A percentile compares a stretch with the other conserved stretches of the same genome.
phyloP scores from a whole-genome alignment of 2,329 filamentous ascomycete genomes.

The Thelonectria olida region DNA sequence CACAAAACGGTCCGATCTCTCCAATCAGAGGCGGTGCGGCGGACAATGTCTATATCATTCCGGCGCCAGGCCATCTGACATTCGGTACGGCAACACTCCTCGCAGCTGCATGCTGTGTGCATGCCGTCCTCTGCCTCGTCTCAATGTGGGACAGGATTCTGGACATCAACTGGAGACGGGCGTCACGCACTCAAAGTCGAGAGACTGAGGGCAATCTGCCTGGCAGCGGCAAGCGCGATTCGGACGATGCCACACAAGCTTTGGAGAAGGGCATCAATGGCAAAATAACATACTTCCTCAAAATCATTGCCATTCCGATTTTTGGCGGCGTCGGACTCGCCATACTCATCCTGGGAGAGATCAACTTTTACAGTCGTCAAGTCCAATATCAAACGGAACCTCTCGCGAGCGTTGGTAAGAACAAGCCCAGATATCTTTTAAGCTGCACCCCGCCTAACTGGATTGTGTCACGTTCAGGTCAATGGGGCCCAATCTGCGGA shows the following conservation, averaged over 20 bases:
- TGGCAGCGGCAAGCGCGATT: slow-evolving; percentile 58
- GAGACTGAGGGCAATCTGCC: slow-evolving; percentile 38
- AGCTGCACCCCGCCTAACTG: not conserved
- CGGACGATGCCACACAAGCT: slow-evolving; percentile 61
- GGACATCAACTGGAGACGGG: slow-evolving; percentile 66
- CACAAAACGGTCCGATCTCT: slow-evolving; percentile 58
- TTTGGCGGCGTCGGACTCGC: slow-evolving; percentile 67
- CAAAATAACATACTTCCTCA: slow-evolving; percentile 62
- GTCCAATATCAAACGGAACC: slow-evolving; percentile 69
- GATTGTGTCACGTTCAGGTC: slow-evolving; percentile 47
- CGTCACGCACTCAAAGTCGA: slow-evolving; percentile 40
- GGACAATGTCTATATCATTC: slow-evolving; percentile 71
- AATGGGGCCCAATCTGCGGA: slow-evolving; percentile 69
- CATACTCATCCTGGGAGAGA: slow-evolving; percentile 69
- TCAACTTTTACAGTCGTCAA: slow-evolving; percentile 68
- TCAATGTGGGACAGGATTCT: slow-evolving; percentile 73
- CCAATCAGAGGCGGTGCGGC: slow-evolving; percentile 63
- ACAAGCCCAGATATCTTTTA: not conserved
- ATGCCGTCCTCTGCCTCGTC: slow-evolving; percentile 68
- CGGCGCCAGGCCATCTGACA: slow-evolving; percentile 62
- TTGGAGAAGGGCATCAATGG: slow-evolving; percentile 65
- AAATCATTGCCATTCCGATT: slow-evolving; percentile 65
- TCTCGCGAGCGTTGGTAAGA: slow-evolving; percentile 67
- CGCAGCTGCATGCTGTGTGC: slow-evolving; percentile 71
- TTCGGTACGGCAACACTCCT: slow-evolving; percentile 69